Base-by-base conservation (phyloP, 345 rosid genomes). In the Bruguiera gymnorhiza region DNA sequence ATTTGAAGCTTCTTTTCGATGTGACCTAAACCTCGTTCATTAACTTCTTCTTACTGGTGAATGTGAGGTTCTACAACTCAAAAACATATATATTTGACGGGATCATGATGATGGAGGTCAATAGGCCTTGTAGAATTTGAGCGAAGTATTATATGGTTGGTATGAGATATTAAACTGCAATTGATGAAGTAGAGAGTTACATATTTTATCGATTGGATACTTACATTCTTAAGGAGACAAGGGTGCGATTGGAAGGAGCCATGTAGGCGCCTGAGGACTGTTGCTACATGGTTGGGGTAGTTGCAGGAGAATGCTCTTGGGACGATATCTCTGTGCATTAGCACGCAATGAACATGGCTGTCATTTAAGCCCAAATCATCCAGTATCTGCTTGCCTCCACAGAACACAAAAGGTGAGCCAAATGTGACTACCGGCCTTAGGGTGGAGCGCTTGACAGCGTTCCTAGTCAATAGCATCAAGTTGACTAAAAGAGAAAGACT, bases 251-350 rank as follows among this genome's bases (percentile, higher is more conserved):
- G 54, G 62, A 76, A 76, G 66, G 80, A 48, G 48, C 87, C 84
- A 19, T 79, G 85, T 67, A 91, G 31, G 20, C 96, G 92, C 72
- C 83, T 94, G 78, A 91, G 97, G 70, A 94, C 63, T 9, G 76
- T 60, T 16, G 96, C 88, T 15, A 91, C 86, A 71, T 94, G 98
- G 85, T 79, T 84, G 20, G 93, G 97, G 30, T 89, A 94, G 66
- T 83, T 88, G 85, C 97, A 94, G 59, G 98, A 87, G 86, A 91
- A 94, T 51, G 98, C 97, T 87, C 97, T 82, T 26, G 98, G 98
- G 51, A 94, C 95, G 3, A 91, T 94, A 75, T 94, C 98, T 73
- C 97, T 81, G 52, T 94, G 98, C 98, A 94, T 89, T 79, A 89
- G 81, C 69, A 91, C 93, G 61, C 82, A 81, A 8, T 83, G 89